Percentiles rank a stretch among this genome's conserved stretches.
phyloP scores from a whole-genome alignment of 345 rosid genomes.

The Eucalyptus pauciflora region DNA sequence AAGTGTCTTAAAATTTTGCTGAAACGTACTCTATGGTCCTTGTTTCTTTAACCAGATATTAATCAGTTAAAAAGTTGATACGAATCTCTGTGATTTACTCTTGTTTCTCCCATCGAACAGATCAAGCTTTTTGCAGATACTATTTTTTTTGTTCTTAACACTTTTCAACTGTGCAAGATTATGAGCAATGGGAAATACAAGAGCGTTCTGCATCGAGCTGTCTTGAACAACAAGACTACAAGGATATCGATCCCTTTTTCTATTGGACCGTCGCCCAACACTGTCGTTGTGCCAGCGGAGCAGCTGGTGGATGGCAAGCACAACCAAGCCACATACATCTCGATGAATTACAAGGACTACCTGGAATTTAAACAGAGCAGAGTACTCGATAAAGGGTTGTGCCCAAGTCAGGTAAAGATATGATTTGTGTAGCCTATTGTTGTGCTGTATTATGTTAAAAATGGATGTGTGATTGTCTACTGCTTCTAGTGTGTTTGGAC shows the following conservation, averaged over 20 bases:
- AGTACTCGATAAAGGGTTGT: background rate
- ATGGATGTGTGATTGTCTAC: background rate
- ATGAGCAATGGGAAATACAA: conserved; percentile 1
- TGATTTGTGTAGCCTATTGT: background rate
- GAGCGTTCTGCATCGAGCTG: background rate
- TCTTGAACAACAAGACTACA: background rate
- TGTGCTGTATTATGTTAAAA: background rate
- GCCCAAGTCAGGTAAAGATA: background rate
- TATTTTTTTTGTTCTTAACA: background rate
- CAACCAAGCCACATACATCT: background rate
- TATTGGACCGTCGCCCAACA: background rate
- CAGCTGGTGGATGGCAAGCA: background rate
- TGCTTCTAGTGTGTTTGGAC: background rate
- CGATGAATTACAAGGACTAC: background rate
- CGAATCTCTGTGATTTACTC: background rate
- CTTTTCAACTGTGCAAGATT: background rate
- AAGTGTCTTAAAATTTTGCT: background rate
- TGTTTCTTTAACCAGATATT: background rate
- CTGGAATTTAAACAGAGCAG: background rate
- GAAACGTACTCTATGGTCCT: background rate
- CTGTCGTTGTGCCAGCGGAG: background rate
- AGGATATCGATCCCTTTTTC: background rate
- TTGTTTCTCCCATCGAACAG: background rate
- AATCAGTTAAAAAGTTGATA: too few species aligned
- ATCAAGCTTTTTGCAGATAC: background rate